Base-by-base conservation (phyloP, 495 filamentous ascomycete species). In the Penicillium lividum region DNA sequence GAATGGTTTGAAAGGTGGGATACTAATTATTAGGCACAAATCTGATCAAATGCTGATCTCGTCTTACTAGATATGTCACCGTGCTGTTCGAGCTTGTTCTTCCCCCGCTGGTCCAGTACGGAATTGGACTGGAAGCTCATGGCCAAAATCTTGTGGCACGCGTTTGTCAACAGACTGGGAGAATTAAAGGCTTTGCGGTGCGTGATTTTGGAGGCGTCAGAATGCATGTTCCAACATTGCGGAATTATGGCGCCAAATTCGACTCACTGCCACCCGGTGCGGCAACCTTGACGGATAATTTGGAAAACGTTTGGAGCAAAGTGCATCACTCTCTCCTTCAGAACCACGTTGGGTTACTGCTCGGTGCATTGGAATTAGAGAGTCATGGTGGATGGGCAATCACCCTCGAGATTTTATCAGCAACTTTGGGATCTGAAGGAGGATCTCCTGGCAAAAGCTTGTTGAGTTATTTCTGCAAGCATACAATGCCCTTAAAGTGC, bases 311-410 rank as follows among this genome's bases (percentile, higher is more conserved):
- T 18, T 69, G 67, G 67, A 51, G 43, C 11, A 66, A 62, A 36
- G 64, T 66, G 1, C 67, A 69, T 34, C 67, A 63, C 29, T 57
- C 67, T 0, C 36, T 69, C 0, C n/a, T 69, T 4, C 67, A 69
- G 43, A 61, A 63, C 47, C 61, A 69, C 34, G 27, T 66, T 30
- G 63, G 58, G 3, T 44, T 48, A n/a, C 15, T 61, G 1, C 25
- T 57, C 8, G 13, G 29, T 15, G 48, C 47, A 7, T 22, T 64
- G 7, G 48, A 42, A 15, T 18, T 64, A 15, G 52, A 64, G 7
- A 30, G 45, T 1, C 40, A 53, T 11, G 48, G 31, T 30, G 61
- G 57, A 18, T 64, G 61, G 61, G 18, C 56, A 9, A 64, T 64
- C 49, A 45, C 54, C 15, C 53, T 38, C 9, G 57, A 64, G 4